Evolutionary conservation across 2,329 filamentous ascomycete species (phyloP).

Genomic region (Cytospora chrysosperma): DNA sequence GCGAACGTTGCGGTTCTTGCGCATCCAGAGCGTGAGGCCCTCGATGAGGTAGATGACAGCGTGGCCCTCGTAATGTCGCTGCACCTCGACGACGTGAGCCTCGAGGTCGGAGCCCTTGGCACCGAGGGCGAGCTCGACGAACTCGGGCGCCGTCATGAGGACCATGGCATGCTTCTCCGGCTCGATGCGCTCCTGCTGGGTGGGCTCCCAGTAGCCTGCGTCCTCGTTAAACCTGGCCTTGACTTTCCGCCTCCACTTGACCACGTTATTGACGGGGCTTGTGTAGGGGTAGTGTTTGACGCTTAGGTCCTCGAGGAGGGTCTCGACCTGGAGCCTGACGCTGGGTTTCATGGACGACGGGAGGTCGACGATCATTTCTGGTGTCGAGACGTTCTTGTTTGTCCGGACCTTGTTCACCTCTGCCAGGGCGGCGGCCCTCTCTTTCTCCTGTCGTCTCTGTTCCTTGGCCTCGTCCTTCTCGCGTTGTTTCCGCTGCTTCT

Average conservation of each 20-base stretch:
- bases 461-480: slow-evolving; percentile 62
- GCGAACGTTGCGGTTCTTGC: slow-evolving; percentile 64
- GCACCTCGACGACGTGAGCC: slow-evolving; percentile 56
- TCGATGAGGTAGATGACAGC: slow-evolving; percentile 71
- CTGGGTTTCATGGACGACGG: slow-evolving; percentile 53
- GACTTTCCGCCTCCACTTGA: slow-evolving; percentile 70
- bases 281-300: slow-evolving; percentile 47
- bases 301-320: slow-evolving; percentile 50
- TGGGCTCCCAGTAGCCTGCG: slow-evolving; percentile 64
- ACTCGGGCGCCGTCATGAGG: slow-evolving; percentile 61
- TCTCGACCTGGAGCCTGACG: slow-evolving; percentile 45
- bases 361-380: slow-evolving; percentile 77
- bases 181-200: slow-evolving; percentile 44
- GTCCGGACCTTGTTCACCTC: slow-evolving; percentile 72
- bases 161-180: slow-evolving; percentile 63
- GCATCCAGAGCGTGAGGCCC: slow-evolving; percentile 63
- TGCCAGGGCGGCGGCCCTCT: slow-evolving; percentile 62
- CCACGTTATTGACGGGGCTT: slow-evolving; percentile 49
- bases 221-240: slow-evolving; percentile 61
- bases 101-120: slow-evolving; percentile 52
- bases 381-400: slow-evolving; percentile 70
- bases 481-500: slow-evolving; percentile 54
- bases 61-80: slow-evolving; percentile 49
- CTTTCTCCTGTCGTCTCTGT: slow-evolving; percentile 61
- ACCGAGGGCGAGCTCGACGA: slow-evolving; percentile 59